Percentiles rank a stretch among this genome's conserved stretches.
These are phyloP conservation scores for Trichaptum fuscoviolaceum DNA, from an alignment of 768 basidiomycete species.

Conservation along the genomic window DNA sequence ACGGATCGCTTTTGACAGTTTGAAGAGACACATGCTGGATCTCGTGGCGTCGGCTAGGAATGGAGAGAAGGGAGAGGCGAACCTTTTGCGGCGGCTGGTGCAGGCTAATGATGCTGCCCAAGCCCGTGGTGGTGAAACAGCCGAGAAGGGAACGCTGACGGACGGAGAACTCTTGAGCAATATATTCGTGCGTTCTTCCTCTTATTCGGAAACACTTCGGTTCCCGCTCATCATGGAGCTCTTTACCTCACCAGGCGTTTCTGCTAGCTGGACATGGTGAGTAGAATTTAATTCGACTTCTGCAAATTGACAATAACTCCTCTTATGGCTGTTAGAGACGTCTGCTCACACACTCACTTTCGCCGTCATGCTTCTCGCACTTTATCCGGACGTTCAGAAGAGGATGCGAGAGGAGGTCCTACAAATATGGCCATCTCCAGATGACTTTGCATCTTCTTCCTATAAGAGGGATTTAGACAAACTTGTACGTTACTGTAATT, in stretches of 20 bases:
- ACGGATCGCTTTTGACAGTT: conserved; percentile 27
- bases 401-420: conserved; percentile 38
- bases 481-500: conserved; percentile 24
- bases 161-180: conserved; percentile 45
- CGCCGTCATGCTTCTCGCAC: conserved; percentile 38
- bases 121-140: conserved; percentile 19
- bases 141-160: conserved; percentile 28
- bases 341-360: conserved; percentile 41
- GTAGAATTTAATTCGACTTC: conserved; percentile 5
- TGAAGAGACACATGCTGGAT: conserved; percentile 36
- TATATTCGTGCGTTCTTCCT: conserved; percentile 35
- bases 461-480: conserved; percentile 35
- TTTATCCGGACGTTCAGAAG: conserved; percentile 45
- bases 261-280: conserved; percentile 46
- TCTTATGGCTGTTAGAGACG: conserved; percentile 32
- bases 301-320: background rate
- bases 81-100: conserved; percentile 40
- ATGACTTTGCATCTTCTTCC: conserved; percentile 22
- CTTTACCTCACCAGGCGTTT: conserved; percentile 28
- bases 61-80: conserved; percentile 27
- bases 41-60: conserved; percentile 34
- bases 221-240: background rate
- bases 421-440: conserved; percentile 31
- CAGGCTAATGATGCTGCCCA: conserved; percentile 30
- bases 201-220: background rate